phyloP scores from a whole-genome alignment of 345 rosid genomes.

The Conringia planisiliqua region DNA sequence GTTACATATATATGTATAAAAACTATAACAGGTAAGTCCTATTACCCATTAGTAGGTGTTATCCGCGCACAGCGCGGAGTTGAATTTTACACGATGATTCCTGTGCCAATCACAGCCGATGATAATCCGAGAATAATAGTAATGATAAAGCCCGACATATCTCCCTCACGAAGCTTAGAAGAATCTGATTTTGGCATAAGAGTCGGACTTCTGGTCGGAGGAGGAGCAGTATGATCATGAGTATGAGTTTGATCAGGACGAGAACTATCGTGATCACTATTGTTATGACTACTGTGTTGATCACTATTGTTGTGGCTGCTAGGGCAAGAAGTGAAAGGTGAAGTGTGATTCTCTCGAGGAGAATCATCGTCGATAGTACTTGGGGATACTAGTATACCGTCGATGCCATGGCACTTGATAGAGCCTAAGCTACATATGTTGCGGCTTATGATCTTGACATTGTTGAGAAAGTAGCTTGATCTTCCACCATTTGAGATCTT shows the following conservation, averaged over 20 bases:
- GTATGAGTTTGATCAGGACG: background rate
- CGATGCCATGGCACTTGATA: constrained; percentile 77
- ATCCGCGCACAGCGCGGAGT: background rate
- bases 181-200: constrained; percentile 24
- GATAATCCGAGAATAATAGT: background rate
- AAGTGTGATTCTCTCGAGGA: constrained; percentile 16
- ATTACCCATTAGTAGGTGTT: constrained; percentile 10
- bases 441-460: constrained; percentile 55
- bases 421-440: constrained; percentile 60
- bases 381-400: constrained; percentile 40
- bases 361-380: constrained; percentile 5
- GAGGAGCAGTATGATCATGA: background rate
- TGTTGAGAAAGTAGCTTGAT: constrained; percentile 48
- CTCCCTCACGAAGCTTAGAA: background rate
- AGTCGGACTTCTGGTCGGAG: constrained; percentile 7
- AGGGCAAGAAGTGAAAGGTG: constrained; percentile 36
- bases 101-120: background rate
- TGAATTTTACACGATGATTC: background rate
- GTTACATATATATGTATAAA: background rate
- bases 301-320: constrained; percentile 22
- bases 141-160: background rate
- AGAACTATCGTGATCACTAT: background rate
- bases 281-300: background rate
- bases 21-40: background rate
- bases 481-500: constrained; percentile 51